A percentile compares a stretch with the other conserved stretches of the same genome.
Evolutionary conservation across 768 basidiomycete genomes (phyloP).

Genomic region (Galerina sulciceps): DNA sequence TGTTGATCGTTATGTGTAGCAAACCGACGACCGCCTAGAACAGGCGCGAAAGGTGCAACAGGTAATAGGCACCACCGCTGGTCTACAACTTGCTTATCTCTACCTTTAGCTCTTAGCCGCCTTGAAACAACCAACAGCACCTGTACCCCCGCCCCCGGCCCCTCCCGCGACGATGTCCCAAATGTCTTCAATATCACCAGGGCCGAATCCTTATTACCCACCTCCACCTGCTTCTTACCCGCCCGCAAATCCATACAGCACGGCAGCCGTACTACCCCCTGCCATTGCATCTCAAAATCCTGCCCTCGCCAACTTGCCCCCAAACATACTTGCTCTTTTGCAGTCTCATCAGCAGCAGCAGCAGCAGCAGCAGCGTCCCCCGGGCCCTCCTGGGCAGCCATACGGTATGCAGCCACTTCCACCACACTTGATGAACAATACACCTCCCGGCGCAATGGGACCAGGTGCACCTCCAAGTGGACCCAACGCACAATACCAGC

Average conservation of each 20-base stretch:
- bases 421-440: slow-evolving; percentile 35
- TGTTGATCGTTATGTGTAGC: slow-evolving; percentile 30
- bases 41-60: slow-evolving; percentile 89
- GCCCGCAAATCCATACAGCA: slow-evolving; percentile 32
- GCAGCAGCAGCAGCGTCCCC: slow-evolving; percentile 35
- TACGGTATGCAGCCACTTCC: slow-evolving; percentile 46
- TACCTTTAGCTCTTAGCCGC: slow-evolving; percentile 66
- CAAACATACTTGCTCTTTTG: slow-evolving; percentile 72
- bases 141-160: slow-evolving; percentile 35
- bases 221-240: slow-evolving; percentile 36
- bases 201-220: slow-evolving; percentile 47
- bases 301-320: slow-evolving; percentile 55
- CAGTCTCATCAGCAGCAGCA: slow-evolving; percentile 56
- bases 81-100: neutral
- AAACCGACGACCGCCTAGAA: slow-evolving; percentile 80
- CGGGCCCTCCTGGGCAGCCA: slow-evolving; percentile 31
- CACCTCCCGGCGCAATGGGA: slow-evolving; percentile 37
- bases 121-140: slow-evolving; percentile 67
- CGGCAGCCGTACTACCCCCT: slow-evolving; percentile 33
- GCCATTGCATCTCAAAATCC: slow-evolving; percentile 39
- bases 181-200: slow-evolving; percentile 44
- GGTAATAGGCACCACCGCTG: slow-evolving; percentile 28
- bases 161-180: slow-evolving; percentile 37
- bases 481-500: slow-evolving; percentile 57
- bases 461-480: slow-evolving; percentile 41